phyloP scores from a whole-genome alignment of 495 filamentous ascomycete species.

The Clohesyomyces aquaticus region DNA sequence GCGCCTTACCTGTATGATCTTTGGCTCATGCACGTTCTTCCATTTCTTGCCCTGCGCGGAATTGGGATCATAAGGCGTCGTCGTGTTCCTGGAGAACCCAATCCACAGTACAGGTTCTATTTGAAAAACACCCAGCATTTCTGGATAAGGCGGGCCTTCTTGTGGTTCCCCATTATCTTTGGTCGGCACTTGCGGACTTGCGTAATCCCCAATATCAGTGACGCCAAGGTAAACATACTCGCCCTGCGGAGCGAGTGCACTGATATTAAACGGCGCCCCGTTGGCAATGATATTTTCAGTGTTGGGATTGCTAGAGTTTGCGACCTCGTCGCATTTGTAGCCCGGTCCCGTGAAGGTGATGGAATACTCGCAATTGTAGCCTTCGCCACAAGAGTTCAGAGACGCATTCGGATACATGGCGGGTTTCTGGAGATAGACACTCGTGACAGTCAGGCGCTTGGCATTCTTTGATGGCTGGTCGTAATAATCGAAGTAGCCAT shows the following conservation, averaged over 20 bases:
- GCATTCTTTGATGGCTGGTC: constrained; percentile 46
- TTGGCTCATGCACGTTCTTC: constrained; percentile 38
- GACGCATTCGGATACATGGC: constrained; percentile 24
- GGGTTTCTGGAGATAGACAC: constrained; percentile 39
- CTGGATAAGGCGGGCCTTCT: constrained; percentile 25
- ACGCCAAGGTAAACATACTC: constrained; percentile 40
- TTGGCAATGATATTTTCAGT: neutral
- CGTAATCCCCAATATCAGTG: constrained; percentile 42
- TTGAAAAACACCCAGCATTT: constrained; percentile 43
- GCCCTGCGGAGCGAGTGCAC: constrained; percentile 43
- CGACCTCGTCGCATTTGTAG: constrained; percentile 47
- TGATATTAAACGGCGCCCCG: constrained; percentile 34
- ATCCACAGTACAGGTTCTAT: constrained; percentile 49
- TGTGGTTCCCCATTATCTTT: constrained; percentile 23
- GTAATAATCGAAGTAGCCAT: constrained; percentile 45
- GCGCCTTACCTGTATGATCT: too few relatives aligned
- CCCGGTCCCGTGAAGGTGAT: constrained; percentile 46
- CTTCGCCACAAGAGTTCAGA: constrained; percentile 27
- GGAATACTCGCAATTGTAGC: constrained; percentile 48
- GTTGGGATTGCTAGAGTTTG: constrained; percentile 23
- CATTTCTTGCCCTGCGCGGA: constrained; percentile 34
- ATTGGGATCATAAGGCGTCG: constrained; percentile 17
- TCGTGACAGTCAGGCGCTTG: constrained; percentile 38
- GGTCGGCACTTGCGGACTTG: constrained; percentile 31
- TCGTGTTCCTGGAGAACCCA: constrained; percentile 47